Conservation (phyloP, 257 asterid genomes). For the Nicotiana paniculata region DNA sequence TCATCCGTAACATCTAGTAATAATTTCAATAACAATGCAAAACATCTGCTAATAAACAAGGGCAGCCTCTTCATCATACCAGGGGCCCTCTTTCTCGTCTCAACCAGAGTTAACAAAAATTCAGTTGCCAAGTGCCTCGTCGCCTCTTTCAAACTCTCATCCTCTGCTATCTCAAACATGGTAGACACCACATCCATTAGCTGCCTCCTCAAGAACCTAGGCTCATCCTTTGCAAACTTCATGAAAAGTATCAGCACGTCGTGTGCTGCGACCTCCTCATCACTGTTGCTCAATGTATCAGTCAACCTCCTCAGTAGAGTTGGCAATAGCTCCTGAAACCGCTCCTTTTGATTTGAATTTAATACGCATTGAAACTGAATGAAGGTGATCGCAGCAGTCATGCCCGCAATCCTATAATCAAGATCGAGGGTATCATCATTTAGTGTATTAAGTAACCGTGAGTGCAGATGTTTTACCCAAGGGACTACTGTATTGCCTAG, state of each 20-base stretch:
- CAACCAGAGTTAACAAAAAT: not conserved
- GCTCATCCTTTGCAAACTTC: not conserved
- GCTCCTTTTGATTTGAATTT: not conserved
- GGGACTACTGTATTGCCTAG: constrained; percentile 66
- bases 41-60: too few relatives aligned
- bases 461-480: constrained; percentile 62
- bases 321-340: not conserved
- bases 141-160: too few relatives aligned
- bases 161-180: too few relatives aligned
- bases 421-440: too few relatives aligned
- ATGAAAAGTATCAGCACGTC: not conserved
- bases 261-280: not conserved
- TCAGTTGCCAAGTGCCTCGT: too few relatives aligned
- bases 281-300: not conserved
- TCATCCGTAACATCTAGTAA: not conserved
- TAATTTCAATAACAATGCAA: too few relatives aligned
- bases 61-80: not conserved
- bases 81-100: not conserved
- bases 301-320: not conserved
- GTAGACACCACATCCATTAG: not conserved
- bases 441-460: too few relatives aligned
- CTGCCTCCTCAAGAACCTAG: not conserved
- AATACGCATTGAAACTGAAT: too few relatives aligned
- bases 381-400: not conserved
- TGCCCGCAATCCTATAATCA: too few relatives aligned